A percentile compares a stretch with the other conserved stretches of the same genome.
Conservation (phyloP, 2,329 filamentous ascomycete genomes). For the Alternaria longipes region DNA sequence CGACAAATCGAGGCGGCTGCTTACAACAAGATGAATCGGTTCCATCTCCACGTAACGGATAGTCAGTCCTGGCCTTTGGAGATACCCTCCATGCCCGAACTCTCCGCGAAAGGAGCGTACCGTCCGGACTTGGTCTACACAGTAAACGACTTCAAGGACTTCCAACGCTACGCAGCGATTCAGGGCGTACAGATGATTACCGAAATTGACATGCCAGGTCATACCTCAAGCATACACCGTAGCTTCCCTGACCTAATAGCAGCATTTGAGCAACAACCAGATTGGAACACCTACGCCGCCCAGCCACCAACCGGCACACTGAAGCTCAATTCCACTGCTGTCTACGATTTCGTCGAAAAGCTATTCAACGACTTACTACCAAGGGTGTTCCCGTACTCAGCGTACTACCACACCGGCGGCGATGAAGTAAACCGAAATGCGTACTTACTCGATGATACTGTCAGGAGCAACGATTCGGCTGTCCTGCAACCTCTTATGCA, state of each 20-base stretch:
- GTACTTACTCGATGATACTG: conserved; percentile 74
- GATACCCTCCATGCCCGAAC: conserved; percentile 75
- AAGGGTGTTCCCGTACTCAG: conserved; percentile 64
- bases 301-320: conserved; percentile 70
- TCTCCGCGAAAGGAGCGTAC: conserved; percentile 79
- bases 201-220: conserved; percentile 84
- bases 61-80: conserved; percentile 87
- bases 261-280: conserved; percentile 64
- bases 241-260: conserved; percentile 77
- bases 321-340: conserved; percentile 76
- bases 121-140: conserved; percentile 72
- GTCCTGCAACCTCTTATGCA: conserved; percentile 81
- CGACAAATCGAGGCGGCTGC: conserved; percentile 78
- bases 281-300: conserved; percentile 63
- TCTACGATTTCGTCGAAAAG: conserved; percentile 75
- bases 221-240: conserved; percentile 73
- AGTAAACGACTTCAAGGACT: conserved; percentile 67
- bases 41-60: conserved; percentile 84
- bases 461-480: conserved; percentile 70
- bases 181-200: conserved; percentile 76
- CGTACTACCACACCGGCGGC: conserved; percentile 86
- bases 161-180: conserved; percentile 75
- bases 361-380: conserved; percentile 81
- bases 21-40: conserved; percentile 83
- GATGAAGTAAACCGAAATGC: conserved; percentile 85